Evolutionary conservation across 192 early-diverging fungal genomes (phyloP).

Genomic region (Glomus cerebriforme): DNA sequence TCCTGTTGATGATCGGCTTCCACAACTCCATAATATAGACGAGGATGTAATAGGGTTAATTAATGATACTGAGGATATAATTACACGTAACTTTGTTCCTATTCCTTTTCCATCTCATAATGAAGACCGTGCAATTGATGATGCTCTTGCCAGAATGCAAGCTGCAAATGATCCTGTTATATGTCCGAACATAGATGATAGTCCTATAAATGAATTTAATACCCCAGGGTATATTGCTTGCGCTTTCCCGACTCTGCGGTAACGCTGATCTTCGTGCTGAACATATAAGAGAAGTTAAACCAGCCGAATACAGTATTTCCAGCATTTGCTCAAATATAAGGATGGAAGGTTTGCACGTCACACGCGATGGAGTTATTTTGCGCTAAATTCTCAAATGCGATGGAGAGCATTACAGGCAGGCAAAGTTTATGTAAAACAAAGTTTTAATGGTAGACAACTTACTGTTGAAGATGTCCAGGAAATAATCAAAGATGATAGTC

Average conservation of each 20-base stretch:
- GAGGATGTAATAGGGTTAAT: background rate
- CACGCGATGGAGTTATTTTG: background rate
- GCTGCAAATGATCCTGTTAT: background rate
- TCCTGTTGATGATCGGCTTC: background rate
- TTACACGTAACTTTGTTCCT: background rate
- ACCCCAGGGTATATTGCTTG: background rate
- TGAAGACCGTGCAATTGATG: background rate
- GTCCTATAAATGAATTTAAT: background rate
- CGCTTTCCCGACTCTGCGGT: background rate
- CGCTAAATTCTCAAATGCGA: slow-evolving; percentile 15
- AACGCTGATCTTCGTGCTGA: background rate
- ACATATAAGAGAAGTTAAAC: slow-evolving; percentile 9
- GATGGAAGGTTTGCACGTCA: slow-evolving; percentile 5
- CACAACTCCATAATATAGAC: background rate
- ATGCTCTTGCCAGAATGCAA: background rate
- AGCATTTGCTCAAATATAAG: slow-evolving; percentile 12
- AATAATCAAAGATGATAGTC: background rate
- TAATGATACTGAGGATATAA: background rate
- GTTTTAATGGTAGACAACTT: background rate
- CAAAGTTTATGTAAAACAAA: slow-evolving; percentile 5
- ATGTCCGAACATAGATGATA: background rate
- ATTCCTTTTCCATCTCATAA: background rate
- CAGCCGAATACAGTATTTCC: background rate
- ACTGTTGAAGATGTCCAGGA: slow-evolving; percentile 1
- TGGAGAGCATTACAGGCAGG: slow-evolving; percentile 2